A percentile compares a stretch with the other conserved stretches of the same genome.
phyloP scores from a whole-genome alignment of 1,284 basidiomycete genomes.

The Cryptococcus sp. region DNA sequence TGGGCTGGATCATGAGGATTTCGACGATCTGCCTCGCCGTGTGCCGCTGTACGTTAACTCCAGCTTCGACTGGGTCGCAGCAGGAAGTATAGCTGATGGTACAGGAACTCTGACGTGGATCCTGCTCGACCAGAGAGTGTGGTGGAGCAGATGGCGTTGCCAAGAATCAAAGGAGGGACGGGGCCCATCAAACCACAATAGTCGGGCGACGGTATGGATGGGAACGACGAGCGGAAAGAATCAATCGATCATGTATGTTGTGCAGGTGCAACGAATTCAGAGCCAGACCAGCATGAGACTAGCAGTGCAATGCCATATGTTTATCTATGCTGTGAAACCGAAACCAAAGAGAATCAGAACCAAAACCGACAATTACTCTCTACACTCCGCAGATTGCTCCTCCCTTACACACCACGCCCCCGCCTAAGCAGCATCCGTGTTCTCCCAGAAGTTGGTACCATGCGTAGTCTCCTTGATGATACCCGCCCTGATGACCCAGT shows the following conservation, averaged over 20 bases:
- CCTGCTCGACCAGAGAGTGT: conserved; percentile 8
- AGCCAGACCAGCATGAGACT: too few relatives aligned
- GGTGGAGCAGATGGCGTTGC: conserved; percentile 8
- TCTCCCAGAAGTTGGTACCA: conserved; percentile 76
- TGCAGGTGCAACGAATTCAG: not conserved
- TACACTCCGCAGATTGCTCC: not conserved
- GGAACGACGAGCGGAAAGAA: too few relatives aligned
- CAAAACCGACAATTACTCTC: too few relatives aligned
- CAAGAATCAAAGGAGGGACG: conserved; percentile 2
- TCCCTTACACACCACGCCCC: too few relatives aligned
- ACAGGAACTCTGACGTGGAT: conserved; percentile 10
- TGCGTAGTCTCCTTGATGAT: conserved; percentile 73
- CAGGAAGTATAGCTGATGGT: not conserved
- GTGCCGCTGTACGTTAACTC: conserved; percentile 23
- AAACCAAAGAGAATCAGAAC: not conserved
- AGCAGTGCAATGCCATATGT: not conserved
- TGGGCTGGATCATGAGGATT: conserved; percentile 33
- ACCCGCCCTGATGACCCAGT: conserved; percentile 84
- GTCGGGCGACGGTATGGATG: not conserved
- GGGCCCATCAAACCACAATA: conserved; percentile 3
- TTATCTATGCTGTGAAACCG: not conserved
- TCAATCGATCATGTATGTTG: too few relatives aligned
- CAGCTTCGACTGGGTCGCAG: conserved; percentile 1
- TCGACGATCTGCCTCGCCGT: conserved; percentile 21
- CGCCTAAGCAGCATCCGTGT: conserved; percentile 32